A percentile compares a stretch with the other conserved stretches of the same genome.
These are phyloP conservation scores for Lentithecium fluviatile DNA, from an alignment of 495 filamentous ascomycete species.

Conservation along the genomic window DNA sequence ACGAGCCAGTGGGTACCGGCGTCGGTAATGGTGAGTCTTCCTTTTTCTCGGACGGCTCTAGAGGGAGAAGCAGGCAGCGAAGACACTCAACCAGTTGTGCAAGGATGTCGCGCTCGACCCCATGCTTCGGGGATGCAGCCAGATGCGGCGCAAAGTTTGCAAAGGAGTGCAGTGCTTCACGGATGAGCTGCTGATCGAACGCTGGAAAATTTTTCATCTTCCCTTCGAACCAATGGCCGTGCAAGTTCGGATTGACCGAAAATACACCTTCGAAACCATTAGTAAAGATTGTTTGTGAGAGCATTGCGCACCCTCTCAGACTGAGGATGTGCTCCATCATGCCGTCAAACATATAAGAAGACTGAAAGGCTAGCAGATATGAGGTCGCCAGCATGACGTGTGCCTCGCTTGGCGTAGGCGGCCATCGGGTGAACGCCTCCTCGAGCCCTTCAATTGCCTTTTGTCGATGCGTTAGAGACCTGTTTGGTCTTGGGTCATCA, in stretches of 20 bases:
- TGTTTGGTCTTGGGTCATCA: conserved; percentile 24
- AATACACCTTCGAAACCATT: conserved; percentile 14
- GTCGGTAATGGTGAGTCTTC: not conserved
- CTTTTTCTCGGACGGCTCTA: not conserved
- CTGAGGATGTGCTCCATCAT: conserved; percentile 19
- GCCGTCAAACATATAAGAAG: conserved; percentile 17
- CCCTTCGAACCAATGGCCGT: not conserved
- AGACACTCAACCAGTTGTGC: conserved; percentile 10
- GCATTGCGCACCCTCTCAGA: conserved; percentile 16
- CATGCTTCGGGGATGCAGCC: not conserved
- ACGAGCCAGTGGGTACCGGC: not conserved
- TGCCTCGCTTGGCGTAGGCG: conserved; percentile 14
- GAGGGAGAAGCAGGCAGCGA: not conserved
- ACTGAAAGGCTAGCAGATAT: conserved; percentile 24
- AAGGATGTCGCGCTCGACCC: conserved; percentile 13
- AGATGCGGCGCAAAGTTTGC: conserved; percentile 4
- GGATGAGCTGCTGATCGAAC: conserved; percentile 2
- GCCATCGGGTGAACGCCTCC: conserved; percentile 35
- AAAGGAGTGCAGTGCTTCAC: conserved; percentile 11
- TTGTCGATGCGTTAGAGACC: conserved; percentile 55
- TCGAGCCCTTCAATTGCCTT: conserved; percentile 58
- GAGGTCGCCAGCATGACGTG: conserved; percentile 29
- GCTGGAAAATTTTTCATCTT: conserved; percentile 7
- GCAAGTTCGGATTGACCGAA: conserved; percentile 7
- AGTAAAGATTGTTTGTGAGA: conserved; percentile 6